These are phyloP conservation scores for Lentinus brumalis DNA, from an alignment of 768 basidiomycete species.

Conservation along the genomic window DNA sequence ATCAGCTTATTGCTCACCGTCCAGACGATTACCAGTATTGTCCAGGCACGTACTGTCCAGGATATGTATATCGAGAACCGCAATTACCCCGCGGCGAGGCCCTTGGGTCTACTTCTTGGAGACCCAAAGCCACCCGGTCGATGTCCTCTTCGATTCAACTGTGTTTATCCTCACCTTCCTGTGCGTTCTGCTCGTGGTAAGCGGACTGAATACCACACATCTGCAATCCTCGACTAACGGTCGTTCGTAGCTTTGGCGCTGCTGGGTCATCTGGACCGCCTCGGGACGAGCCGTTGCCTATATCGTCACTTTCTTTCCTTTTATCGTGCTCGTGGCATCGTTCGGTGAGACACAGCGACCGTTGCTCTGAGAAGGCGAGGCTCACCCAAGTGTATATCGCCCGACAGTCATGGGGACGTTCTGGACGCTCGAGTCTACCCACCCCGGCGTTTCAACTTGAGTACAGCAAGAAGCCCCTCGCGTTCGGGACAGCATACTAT, in stretches of 20 bases:
- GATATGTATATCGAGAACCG: conserved; percentile 23
- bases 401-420: conserved; percentile 41
- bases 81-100: conserved; percentile 31
- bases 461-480: conserved; percentile 18
- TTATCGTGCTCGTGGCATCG: conserved; percentile 40
- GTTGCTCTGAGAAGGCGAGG: background rate
- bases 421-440: conserved; percentile 46
- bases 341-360: conserved; percentile 36
- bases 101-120: conserved; percentile 46
- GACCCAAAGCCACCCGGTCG: conserved; percentile 41
- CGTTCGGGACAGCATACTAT: conserved; percentile 23
- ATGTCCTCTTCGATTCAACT: conserved; percentile 43
- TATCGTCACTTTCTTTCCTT: conserved; percentile 39
- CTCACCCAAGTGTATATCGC: background rate
- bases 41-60: conserved; percentile 38
- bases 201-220: background rate
- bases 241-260: conserved; percentile 44
- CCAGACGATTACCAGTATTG: conserved; percentile 39
- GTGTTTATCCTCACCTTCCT: conserved; percentile 45
- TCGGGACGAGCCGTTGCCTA: conserved; percentile 37
- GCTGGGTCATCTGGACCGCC: conserved; percentile 48
- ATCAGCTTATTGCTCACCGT: conserved; percentile 39
- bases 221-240: background rate
- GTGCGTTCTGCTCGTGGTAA: conserved; percentile 43
- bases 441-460: conserved; percentile 43